Percentiles rank a stretch among this genome's conserved stretches.
Conservation (phyloP, 163 green algal species). For the Scenedesmus sp. region DNA sequence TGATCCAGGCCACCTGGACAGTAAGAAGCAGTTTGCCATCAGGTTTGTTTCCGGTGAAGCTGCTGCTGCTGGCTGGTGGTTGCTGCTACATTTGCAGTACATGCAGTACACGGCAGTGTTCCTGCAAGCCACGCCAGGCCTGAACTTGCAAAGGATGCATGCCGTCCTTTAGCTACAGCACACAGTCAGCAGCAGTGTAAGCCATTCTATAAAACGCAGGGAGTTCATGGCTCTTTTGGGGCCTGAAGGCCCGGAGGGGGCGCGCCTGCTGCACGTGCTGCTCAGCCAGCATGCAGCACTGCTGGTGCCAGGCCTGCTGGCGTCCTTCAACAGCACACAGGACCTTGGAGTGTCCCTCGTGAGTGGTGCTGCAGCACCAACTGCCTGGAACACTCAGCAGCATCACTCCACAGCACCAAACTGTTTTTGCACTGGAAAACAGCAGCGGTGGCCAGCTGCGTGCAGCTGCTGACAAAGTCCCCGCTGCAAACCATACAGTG, state of each 20-base stretch:
- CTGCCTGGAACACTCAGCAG: background rate
- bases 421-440: background rate
- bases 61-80: background rate
- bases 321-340: slow-evolving; percentile 8
- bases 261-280: background rate
- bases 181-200: background rate
- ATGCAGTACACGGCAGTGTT: background rate
- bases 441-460: background rate
- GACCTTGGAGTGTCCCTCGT: slow-evolving; percentile 1
- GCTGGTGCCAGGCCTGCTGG: background rate
- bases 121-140: background rate
- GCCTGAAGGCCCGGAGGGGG: background rate
- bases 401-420: background rate
- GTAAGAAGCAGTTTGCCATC: background rate
- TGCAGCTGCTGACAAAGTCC: too few relatives aligned
- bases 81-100: background rate
- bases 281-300: slow-evolving; percentile 23
- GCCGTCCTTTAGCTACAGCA: background rate
- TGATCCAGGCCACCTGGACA: background rate
- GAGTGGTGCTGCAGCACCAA: background rate
- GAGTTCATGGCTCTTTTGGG: slow-evolving; percentile 28
- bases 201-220: background rate
- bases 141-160: background rate
- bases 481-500: background rate
- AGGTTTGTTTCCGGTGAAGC: background rate